These are phyloP conservation scores for Noccaea bulbosa DNA, from an alignment of 345 rosid species.

Conservation along the genomic window DNA sequence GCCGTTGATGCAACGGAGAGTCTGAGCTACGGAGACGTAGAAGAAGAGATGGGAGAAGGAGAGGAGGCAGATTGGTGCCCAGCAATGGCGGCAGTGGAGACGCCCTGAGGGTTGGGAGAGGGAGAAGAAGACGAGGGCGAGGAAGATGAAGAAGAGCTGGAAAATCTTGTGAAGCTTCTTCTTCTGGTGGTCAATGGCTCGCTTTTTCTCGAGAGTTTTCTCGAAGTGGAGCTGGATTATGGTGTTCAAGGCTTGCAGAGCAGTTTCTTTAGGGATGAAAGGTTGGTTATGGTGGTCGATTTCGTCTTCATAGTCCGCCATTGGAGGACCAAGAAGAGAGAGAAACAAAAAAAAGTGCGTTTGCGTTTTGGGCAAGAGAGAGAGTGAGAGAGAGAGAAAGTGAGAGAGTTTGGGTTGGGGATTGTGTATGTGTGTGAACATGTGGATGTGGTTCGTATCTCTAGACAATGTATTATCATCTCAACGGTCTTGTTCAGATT, in stretches of 20 bases:
- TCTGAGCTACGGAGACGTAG: constrained; percentile 93
- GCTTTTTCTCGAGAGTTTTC: constrained; percentile 91
- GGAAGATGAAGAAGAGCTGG: constrained; percentile 92
- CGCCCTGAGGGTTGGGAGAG: constrained; percentile 59
- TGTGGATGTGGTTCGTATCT: constrained; percentile 44
- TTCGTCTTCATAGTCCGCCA: constrained; percentile 77
- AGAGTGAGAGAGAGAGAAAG: constrained; percentile 5
- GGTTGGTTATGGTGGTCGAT: constrained; percentile 52
- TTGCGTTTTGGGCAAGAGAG: constrained; percentile 12
- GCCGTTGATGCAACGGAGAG: constrained; percentile 92
- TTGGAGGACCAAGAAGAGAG: constrained; percentile 39
- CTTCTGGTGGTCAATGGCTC: constrained; percentile 95
- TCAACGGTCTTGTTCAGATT: constrained; percentile 36
- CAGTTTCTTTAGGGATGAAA: constrained; percentile 79
- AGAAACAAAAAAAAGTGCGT: not conserved
- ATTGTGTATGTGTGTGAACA: constrained; percentile 25
- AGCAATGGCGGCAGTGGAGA: constrained; percentile 92
- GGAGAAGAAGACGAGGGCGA: constrained; percentile 62
- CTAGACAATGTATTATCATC: constrained; percentile 36
- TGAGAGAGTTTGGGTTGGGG: constrained; percentile 1
- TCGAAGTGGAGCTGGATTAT: constrained; percentile 97
- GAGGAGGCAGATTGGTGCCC: constrained; percentile 77
- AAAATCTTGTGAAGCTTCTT: constrained; percentile 90
- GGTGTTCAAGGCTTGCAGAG: constrained; percentile 86
- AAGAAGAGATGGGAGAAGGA: constrained; percentile 86